phyloP scores from a whole-genome alignment of 1,284 basidiomycete genomes.

The Pseudozyma sp. region DNA sequence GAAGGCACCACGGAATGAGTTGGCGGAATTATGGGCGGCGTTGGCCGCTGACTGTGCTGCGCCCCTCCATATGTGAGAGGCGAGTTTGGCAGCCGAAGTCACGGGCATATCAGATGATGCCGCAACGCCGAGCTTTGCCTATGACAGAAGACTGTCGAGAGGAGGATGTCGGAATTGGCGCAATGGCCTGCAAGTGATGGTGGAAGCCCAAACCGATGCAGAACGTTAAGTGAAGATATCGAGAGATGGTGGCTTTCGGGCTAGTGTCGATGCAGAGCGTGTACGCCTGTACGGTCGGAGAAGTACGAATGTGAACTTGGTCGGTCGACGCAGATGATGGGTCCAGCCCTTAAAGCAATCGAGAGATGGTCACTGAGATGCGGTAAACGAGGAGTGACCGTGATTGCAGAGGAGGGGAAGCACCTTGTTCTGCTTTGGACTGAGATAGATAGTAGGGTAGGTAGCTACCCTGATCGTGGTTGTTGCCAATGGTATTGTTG shows the following conservation, averaged over 20 bases:
- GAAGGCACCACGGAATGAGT: slow-evolving; percentile 50
- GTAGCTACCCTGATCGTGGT: neutral
- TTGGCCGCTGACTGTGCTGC: slow-evolving; percentile 54
- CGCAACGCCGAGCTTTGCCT: slow-evolving; percentile 24
- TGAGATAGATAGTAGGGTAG: neutral
- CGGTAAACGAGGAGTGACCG: slow-evolving; percentile 7
- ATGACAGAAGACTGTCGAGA: slow-evolving; percentile 7
- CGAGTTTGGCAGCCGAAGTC: slow-evolving; percentile 55
- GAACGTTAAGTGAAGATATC: neutral
- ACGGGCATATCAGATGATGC: slow-evolving; percentile 46
- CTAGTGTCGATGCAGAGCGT: neutral
- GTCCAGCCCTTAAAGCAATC: slow-evolving; percentile 7
- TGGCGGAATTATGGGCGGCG: slow-evolving; percentile 56
- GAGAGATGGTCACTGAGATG: slow-evolving; percentile 2
- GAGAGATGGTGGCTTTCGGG: neutral
- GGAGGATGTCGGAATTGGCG: neutral
- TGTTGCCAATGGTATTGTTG: neutral
- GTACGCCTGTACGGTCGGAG: too few relatives aligned
- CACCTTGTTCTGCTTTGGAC: neutral
- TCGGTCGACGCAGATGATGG: neutral
- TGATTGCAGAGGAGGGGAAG: slow-evolving; percentile 3
- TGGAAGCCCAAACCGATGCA: neutral
- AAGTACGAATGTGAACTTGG: neutral
- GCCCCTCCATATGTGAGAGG: slow-evolving; percentile 58
- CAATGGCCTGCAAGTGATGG: slow-evolving; percentile 5